A percentile compares a stretch with the other conserved stretches of the same genome.
Evolutionary conservation across 1,284 basidiomycete genomes (phyloP).

Genomic region (Apiotrichum laibachii): DNA sequence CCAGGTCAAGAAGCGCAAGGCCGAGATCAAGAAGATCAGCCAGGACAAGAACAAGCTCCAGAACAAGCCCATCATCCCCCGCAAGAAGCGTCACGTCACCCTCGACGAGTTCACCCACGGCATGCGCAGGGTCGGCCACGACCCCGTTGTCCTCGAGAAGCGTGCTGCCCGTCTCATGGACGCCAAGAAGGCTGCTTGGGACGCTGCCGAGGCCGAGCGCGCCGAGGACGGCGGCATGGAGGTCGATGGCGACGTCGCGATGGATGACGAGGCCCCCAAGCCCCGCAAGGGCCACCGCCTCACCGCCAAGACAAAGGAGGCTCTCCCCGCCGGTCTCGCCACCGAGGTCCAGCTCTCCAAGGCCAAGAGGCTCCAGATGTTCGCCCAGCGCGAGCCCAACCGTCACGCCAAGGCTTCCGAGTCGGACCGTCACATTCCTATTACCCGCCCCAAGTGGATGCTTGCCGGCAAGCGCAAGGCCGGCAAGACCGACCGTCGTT

Average conservation of each 20-base stretch:
- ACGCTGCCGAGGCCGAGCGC: slow-evolving; percentile 44
- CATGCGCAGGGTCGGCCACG: slow-evolving; percentile 81
- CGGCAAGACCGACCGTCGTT: slow-evolving; percentile 81
- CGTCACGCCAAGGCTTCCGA: slow-evolving; percentile 85
- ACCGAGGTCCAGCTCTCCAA: slow-evolving; percentile 74
- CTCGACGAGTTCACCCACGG: slow-evolving; percentile 77
- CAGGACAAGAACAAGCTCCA: slow-evolving; percentile 85
- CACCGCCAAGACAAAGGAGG: slow-evolving; percentile 27
- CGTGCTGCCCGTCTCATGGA: slow-evolving; percentile 72
- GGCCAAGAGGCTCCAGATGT: slow-evolving; percentile 74
- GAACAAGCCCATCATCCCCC: slow-evolving; percentile 78
- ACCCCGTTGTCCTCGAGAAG: slow-evolving; percentile 82
- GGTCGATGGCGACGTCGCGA: slow-evolving; percentile 14
- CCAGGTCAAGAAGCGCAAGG: slow-evolving; percentile 63
- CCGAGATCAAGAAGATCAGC: slow-evolving; percentile 67
- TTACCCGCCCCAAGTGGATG: slow-evolving; percentile 56
- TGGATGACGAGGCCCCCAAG: slow-evolving; percentile 8
- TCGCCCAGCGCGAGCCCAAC: slow-evolving; percentile 80
- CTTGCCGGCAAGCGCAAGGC: slow-evolving; percentile 84
- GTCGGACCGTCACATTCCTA: slow-evolving; percentile 63
- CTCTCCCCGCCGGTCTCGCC: slow-evolving; percentile 64
- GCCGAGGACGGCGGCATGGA: slow-evolving; percentile 15
- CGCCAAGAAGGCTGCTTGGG: slow-evolving; percentile 46
- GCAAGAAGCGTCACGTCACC: slow-evolving; percentile 82
- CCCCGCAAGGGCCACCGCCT: slow-evolving; percentile 5